Conservation (phyloP, 495 filamentous ascomycete species). For the Penicillium silybi region DNA sequence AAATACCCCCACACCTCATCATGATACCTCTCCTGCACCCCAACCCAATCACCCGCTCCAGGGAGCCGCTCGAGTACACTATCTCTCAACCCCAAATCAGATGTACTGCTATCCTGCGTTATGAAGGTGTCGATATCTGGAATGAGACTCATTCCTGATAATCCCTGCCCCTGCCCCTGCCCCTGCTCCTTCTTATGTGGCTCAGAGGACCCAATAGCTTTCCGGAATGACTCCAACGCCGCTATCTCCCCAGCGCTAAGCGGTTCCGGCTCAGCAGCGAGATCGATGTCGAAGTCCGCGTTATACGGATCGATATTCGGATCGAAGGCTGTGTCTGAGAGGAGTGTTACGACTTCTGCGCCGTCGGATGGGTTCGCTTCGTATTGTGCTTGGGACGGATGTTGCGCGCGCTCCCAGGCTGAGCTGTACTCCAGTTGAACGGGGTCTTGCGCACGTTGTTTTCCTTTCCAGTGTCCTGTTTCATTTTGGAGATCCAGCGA, state of each 20-base stretch:
- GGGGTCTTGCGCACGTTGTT: slow-evolving; percentile 15
- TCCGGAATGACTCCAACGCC: slow-evolving; percentile 37
- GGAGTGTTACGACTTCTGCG: slow-evolving; percentile 44
- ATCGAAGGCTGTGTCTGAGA: slow-evolving; percentile 50
- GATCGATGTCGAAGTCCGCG: slow-evolving; percentile 31
- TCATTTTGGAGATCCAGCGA: slow-evolving; percentile 1
- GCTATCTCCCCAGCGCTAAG: slow-evolving; percentile 26
- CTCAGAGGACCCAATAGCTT: not conserved
- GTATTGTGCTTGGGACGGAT: not conserved
- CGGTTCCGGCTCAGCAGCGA: slow-evolving; percentile 13
- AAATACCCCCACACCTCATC: slow-evolving; percentile 80
- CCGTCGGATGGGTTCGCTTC: slow-evolving; percentile 30
- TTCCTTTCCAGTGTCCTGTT: slow-evolving; percentile 30
- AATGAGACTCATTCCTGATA: slow-evolving; percentile 35
- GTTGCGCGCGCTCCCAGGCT: slow-evolving; percentile 16
- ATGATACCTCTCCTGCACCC: slow-evolving; percentile 61
- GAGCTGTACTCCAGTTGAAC: slow-evolving; percentile 14
- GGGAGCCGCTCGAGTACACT: slow-evolving; percentile 27
- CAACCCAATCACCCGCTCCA: slow-evolving; percentile 52
- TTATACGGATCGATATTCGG: slow-evolving; percentile 35
- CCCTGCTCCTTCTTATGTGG: slow-evolving; percentile 3
- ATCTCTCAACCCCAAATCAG: slow-evolving; percentile 23
- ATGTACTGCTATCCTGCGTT: slow-evolving; percentile 10
- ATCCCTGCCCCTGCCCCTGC: not conserved
- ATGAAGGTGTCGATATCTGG: slow-evolving; percentile 42